Percentiles rank a stretch among this genome's conserved stretches.
phyloP scores from a whole-genome alignment of 306 rosid genomes.

The Quercus berberidifolia region DNA sequence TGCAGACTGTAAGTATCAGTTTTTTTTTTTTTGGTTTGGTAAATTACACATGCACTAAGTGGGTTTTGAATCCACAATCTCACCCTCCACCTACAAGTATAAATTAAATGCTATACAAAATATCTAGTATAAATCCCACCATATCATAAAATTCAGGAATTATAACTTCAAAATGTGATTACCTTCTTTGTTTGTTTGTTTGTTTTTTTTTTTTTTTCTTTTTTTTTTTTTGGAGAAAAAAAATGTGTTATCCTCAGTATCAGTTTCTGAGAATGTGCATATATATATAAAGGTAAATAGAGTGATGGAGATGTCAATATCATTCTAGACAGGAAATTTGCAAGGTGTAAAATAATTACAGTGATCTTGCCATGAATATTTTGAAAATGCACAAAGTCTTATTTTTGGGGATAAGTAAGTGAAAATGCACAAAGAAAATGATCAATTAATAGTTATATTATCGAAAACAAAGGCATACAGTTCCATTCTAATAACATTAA shows the following conservation, averaged over 20 bases:
- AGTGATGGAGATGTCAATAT: neutral
- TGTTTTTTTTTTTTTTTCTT: too few species aligned
- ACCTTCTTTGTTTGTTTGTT: too few species aligned
- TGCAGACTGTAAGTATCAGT: slow-evolving; percentile 74
- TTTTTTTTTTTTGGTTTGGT: too few species aligned
- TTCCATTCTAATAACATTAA: neutral
- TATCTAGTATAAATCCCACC: neutral
- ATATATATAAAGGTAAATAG: too few species aligned
- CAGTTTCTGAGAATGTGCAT: neutral
- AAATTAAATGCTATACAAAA: slow-evolving; percentile 1
- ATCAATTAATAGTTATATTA: neutral
- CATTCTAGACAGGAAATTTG: neutral
- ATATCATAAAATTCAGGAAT: neutral
- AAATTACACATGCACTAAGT: too few species aligned
- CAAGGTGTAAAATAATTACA: neutral
- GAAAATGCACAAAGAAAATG: neutral
- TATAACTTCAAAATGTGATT: neutral
- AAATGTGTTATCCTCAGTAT: neutral
- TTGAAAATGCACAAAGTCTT: neutral
- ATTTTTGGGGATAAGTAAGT: neutral
- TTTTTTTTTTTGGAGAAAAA: too few species aligned
- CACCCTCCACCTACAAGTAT: slow-evolving; percentile 34
- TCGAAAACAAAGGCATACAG: neutral
- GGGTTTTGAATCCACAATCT: too few species aligned
- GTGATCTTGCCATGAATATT: neutral